phyloP scores from a whole-genome alignment of 1,284 basidiomycete genomes.

The Mycena sp. region DNA sequence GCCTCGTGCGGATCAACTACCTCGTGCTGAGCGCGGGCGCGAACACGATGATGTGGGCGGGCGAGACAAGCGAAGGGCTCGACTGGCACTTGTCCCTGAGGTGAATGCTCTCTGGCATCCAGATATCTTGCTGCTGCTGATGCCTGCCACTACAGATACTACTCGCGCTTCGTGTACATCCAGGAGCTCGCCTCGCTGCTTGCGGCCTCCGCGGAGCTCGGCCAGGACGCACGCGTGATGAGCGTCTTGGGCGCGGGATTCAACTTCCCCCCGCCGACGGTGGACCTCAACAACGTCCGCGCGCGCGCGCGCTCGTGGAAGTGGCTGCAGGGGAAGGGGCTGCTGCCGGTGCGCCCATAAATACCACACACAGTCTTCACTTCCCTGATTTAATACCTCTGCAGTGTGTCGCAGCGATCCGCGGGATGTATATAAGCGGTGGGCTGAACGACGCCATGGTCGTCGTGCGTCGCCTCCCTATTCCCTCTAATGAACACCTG shows the following conservation, averaged over 20 bases:
- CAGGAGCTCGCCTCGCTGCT: slow-evolving; percentile 8
- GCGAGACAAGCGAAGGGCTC: slow-evolving; percentile 4
- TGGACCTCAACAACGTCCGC: background rate
- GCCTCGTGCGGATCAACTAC: slow-evolving; percentile 34
- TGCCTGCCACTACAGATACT: too few species aligned
- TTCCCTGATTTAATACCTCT: too few species aligned
- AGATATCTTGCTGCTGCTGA: too few species aligned
- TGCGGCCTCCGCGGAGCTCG: background rate
- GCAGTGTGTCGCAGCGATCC: too few species aligned
- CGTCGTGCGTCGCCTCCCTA: too few species aligned
- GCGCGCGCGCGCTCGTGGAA: too few species aligned
- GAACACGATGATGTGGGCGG: background rate
- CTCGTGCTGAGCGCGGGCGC: slow-evolving; percentile 30
- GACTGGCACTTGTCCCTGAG: slow-evolving; percentile 2
- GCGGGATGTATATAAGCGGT: too few species aligned
- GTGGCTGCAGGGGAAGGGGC: too few species aligned
- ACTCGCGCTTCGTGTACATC: slow-evolving; percentile 8
- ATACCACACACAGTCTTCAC: too few species aligned
- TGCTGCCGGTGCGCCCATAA: too few species aligned
- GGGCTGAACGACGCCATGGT: too few species aligned
- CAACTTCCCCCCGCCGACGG: background rate
- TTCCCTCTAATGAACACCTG: too few species aligned
- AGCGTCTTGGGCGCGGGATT: slow-evolving; percentile 5
- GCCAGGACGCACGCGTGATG: slow-evolving; percentile 6
- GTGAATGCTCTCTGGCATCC: background rate